Base-by-base conservation (phyloP, 331 rosid species). In the Malus hybrid region DNA sequence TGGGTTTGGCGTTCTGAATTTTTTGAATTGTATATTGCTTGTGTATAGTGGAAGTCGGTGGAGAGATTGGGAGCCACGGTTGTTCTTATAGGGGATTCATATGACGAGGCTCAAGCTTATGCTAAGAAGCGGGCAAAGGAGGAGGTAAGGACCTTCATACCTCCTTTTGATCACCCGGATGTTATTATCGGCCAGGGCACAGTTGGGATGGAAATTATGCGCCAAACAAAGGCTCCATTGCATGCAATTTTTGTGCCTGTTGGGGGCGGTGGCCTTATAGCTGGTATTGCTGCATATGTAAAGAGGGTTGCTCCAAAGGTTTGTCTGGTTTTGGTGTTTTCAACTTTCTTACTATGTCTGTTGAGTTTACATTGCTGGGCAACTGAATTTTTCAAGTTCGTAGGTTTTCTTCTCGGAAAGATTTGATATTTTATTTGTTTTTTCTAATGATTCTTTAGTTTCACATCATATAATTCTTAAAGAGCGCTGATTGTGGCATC, bases 101-200 rank as follows among this genome's bases (percentile, higher is more conserved):
- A 92, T 2, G 99, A 95, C 10, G 98, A 90, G 79, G 98, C 99
- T 66, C 98, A 95, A 75, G 61, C 96, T 5, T 92, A 92, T 79
- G 99, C 99, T 69, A 95, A 92, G 80, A 88, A 86, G 60, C 85
- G 88, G 70, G 87, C 82, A 5, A 11, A 62, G 68, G 98, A 95
- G 72, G 98, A 90, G 55, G 86, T 84, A 2, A 96, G 96, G 59
- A 78, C 86, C 48, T 95, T 95, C 64, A 22, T 95, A 63, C 99
- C 97, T 24, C 97, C 97, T 39, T 95, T 95, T 83, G 99, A 95
- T 84, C 97, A 95, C 63, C 99, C 98, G 0, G 99, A 95, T 87
- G 90, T 95, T 78, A 95, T 95, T 42, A 86, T 73, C 73, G 99
- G 99, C 11, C 98, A 92, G 81, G 99, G 99, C 79, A 95, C 99